Evolutionary conservation across 1,284 basidiomycete genomes (phyloP), one percentile per base, ranked within the genome.

Genomic region (Trametes hirsuta): DNA sequence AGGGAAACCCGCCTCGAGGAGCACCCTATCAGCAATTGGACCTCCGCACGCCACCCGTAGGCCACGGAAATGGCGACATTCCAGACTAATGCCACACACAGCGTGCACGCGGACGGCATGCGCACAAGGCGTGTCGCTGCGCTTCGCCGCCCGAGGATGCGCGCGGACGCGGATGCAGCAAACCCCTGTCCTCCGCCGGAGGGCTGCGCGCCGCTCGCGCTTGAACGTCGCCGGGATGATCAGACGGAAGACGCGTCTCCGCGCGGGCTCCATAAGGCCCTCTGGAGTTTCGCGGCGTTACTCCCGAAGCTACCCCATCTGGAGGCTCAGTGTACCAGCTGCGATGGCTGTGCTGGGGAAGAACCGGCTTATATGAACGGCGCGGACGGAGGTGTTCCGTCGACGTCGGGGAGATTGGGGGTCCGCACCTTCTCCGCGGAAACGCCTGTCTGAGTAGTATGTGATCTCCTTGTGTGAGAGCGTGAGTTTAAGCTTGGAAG

Each of bases 291-390:
- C 35, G 36, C 30, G 21, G 22, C 44, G 56, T 30, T 48, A 45
- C 56, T 58, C 56, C 56, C 56, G 56, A 58, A 22, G 44, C 56
- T 58, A 47, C 56, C 41, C 56, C 56, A 58, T 58, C 49, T 2
- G 49, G 56, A 34, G 14, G 42, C 18, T 36, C 25, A 21, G 18
- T 30, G 30, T 30, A 30, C 30, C 30, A 30, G 30, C 30, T 30
- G 30, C 8, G 18, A 58, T 52, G 56, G 56, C 56, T 58, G 56
- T 58, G 56, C 49, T 52, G 44, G 18, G 30, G 56, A 52, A 58
- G 49, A 57, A 51, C 47, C 41, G 47, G 56, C 49, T 24, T 52
- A 41, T 47, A 47, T 41, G 56, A 47, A 58, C 56, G 49, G 54
- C 30, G 18, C 36, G 56, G 25, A 44, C 42, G 56, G 42, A 22